Evolutionary conservation across 164 flowering plant species (phyloP).

Genomic region (Annona squamosa): DNA sequence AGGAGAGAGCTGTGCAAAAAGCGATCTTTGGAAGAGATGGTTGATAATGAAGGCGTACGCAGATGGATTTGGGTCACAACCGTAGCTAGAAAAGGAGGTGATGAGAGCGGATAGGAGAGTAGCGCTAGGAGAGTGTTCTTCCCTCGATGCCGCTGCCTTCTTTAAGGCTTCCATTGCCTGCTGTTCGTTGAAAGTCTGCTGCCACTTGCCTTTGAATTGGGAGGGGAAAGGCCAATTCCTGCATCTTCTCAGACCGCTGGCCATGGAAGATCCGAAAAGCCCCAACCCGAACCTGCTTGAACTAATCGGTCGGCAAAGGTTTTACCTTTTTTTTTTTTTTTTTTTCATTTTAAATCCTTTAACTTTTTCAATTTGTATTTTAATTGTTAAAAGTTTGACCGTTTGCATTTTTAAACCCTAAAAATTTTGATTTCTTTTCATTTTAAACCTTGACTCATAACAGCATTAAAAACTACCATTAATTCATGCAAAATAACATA

Average conservation of each 20-base stretch:
- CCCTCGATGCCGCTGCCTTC: constrained; percentile 10
- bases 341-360: too few species aligned
- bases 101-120: constrained; percentile 37
- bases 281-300: not conserved
- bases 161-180: constrained; percentile 36
- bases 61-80: constrained; percentile 44
- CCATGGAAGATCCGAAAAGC: not conserved
- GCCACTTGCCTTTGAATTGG: constrained; percentile 28
- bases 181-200: constrained; percentile 20
- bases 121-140: constrained; percentile 15
- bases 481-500: too few species aligned
- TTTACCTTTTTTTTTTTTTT: too few species aligned
- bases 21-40: constrained; percentile 29
- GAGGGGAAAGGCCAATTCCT: constrained; percentile 24
- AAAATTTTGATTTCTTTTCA: too few species aligned
- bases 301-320: constrained; percentile 9
- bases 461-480: too few species aligned
- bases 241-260: constrained; percentile 17
- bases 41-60: constrained; percentile 55
- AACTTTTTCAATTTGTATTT: too few species aligned
- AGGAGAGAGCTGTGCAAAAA: constrained; percentile 27
- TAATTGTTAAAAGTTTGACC: too few species aligned
- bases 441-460: too few species aligned
- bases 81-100: constrained; percentile 39
- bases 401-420: too few species aligned